A percentile compares a stretch with the other conserved stretches of the same genome.
Conservation (phyloP, 2,329 filamentous ascomycete genomes). For the Magnaporthiopsis poae region DNA sequence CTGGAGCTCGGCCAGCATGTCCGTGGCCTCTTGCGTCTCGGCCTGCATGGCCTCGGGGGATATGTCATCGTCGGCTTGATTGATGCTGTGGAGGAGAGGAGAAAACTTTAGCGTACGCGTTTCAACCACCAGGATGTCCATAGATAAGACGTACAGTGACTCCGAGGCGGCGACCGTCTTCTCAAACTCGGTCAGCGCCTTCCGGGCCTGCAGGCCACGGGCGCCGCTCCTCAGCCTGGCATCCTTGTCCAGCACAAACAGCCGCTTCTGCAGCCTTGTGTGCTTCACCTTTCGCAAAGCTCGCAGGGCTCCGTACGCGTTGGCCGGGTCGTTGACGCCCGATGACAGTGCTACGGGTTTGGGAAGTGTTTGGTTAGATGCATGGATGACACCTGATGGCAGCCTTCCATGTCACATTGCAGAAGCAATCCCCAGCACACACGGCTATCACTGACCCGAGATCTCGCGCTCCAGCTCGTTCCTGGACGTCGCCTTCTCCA, state of each 20-base stretch:
- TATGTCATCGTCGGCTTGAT: slow-evolving; percentile 47
- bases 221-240: slow-evolving; percentile 65
- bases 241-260: slow-evolving; percentile 64
- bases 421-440: not conserved
- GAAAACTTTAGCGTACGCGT: not conserved
- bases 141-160: slow-evolving; percentile 30
- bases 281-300: slow-evolving; percentile 54
- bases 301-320: slow-evolving; percentile 51
- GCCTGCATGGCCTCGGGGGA: slow-evolving; percentile 44
- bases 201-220: slow-evolving; percentile 65
- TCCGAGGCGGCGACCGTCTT: slow-evolving; percentile 52
- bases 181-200: slow-evolving; percentile 60
- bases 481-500: slow-evolving; percentile 48
- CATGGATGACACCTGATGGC: too few relatives aligned
- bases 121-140: too few relatives aligned
- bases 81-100: slow-evolving; percentile 23
- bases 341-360: slow-evolving; percentile 39
- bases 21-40: slow-evolving; percentile 60
- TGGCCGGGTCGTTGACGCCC: slow-evolving; percentile 50
- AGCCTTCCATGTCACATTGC: not conserved
- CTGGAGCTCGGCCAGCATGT: slow-evolving; percentile 61
- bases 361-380: not conserved
- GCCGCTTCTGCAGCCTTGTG: slow-evolving; percentile 48
- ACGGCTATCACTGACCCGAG: slow-evolving; percentile 31
- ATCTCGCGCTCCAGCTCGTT: slow-evolving; percentile 53